Evolutionary conservation across 495 filamentous ascomycete species (phyloP), one percentile per base, ranked within the genome.

Genomic region (Apodospora peruviana): DNA sequence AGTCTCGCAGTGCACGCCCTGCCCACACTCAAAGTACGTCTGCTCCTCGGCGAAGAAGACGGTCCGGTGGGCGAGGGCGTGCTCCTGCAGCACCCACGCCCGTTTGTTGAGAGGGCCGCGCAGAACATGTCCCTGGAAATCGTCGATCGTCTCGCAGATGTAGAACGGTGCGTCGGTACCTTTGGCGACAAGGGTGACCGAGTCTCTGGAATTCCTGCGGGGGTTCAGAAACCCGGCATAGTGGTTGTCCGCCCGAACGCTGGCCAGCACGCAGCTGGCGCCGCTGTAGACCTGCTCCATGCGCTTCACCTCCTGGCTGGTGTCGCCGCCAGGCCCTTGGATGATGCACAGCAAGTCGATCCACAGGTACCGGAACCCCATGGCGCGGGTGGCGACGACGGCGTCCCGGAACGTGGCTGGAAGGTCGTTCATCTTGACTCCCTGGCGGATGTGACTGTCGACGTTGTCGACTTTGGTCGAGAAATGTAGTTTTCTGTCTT

Each of bases 1-100:
- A 0, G 65, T 68, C 43, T 71, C 68, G 43, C 70, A 73, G 2
- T 59, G 48, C 8, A 70, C 59, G 0, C 66, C 69, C 11, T 52
- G 40, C 0, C 71, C 69, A 47, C 72, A 76, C 37, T 74, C 70
- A 61, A 58, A 73, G 36, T 72, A 74, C 3, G 59, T 56, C 40
- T 73, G 67, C 7, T 40, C 61, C 5, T 55, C 57, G 0, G 66
- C 66, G 47, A 73, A 76, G 52, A 64, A 60, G n/a, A 76, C 69
- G 1, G 68, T 68, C 23, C 72, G 32, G 16, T 64, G 58, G 3
- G 72, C 64, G 18, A 75, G 40, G 0, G 58, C 68, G 5, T 64
- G 41, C 52, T 75, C 72, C 36, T 74, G 70, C 27, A 73, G 38
- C 0, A 73, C 65, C 72, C 71, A 75, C 0, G 61, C 72, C 5